Base-by-base conservation (phyloP, 352 stramenopile species). In the Vaucheria bursata region DNA sequence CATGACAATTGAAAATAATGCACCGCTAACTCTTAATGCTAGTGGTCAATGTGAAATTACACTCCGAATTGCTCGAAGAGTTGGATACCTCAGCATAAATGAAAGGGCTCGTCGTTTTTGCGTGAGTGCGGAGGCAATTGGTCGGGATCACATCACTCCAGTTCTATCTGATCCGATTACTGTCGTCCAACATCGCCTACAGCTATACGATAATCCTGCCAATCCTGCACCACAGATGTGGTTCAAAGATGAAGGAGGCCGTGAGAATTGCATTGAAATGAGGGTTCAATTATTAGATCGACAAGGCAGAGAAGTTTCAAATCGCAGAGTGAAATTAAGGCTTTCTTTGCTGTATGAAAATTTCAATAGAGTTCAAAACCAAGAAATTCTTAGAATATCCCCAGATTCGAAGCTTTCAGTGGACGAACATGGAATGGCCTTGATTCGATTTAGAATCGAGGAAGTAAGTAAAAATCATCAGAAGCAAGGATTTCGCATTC, bases 211-310 rank as follows among this genome's bases (percentile, higher is more conserved):
- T 39, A 79, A 80, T 40, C 75, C 78, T 0, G 78, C 71, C 83
- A 90, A 37, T 71, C 89, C 94, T 45, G 90, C 90, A 0, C 90
- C 89, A 0, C 87, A 94, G 36, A 87, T 96, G 32, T 98, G 93
- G 93, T 98, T 95, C 83, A 98, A 98, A 80, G 93, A 97, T 87
- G 93, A 97, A 79, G 94, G 94, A 71, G 93, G 93, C 0, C 87
- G 91, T 1, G 94, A 97, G 73, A 97, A 97, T 83, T 96, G 89
- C 81, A 97, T 98, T 86, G 87, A 91, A 37, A 86, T 97, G 5
- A 84, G 86, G 67, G 84, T 96, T 12, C 85, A 89, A 25, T 87
- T 97, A 4, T 84, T 90, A 3, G 85, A 92, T 0, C 88, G 89
- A 1, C 85, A 88, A 0, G 89, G 90, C 36, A 77, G 84, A 0